Base-by-base conservation (phyloP, 345 rosid species). In the Brassica juncea region DNA sequence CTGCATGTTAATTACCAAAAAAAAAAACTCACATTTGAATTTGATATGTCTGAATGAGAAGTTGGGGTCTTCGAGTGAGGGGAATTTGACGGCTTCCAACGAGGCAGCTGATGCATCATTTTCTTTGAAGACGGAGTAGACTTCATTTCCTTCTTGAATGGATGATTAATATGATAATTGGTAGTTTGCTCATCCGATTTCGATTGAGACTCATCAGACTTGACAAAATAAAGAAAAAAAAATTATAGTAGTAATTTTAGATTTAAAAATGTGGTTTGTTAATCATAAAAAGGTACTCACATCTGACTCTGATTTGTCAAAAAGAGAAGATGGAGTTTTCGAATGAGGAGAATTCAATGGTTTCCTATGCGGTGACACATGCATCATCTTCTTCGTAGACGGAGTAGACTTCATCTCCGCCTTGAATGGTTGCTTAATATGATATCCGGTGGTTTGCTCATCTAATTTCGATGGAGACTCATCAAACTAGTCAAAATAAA, bases 21-120 rank as follows among this genome's bases (percentile, higher is more conserved):
- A 28, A 25, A 28, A 28, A 27, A 27, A 47, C 97, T 89, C 91
- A 78, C 88, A 86, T 86, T 95, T 85, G 73, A 67, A 58, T 82
- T 86, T 35, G 97, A 79, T 68, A 77, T 78, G 30, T 28, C 74
- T 0, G 91, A 75, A 44, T 70, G 73, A 25, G 84, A 81, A 39
- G 94, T 83, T 21, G 90, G 84, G 4, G 92, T 80, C 32, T 63
- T 73, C 23, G 87, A 79, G 3, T 79, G 86, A 12, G 77, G 77
- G 39, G 69, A 80, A 87, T 34, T 84, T 87, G 77, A 81, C 66
- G 68, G 90, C 80, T 85, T 84, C 84, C 31, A 66, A 27, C 71
- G 85, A 85, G 58, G 82, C 15, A 70, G 87, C 8, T 9, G 81
- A n/a, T 15, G 60, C 60, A 52, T 47, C 16, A 14, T 14, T 47